Base-by-base conservation (phyloP, 495 filamentous ascomycete genomes). In the Thermothielavioides terrestris region DNA sequence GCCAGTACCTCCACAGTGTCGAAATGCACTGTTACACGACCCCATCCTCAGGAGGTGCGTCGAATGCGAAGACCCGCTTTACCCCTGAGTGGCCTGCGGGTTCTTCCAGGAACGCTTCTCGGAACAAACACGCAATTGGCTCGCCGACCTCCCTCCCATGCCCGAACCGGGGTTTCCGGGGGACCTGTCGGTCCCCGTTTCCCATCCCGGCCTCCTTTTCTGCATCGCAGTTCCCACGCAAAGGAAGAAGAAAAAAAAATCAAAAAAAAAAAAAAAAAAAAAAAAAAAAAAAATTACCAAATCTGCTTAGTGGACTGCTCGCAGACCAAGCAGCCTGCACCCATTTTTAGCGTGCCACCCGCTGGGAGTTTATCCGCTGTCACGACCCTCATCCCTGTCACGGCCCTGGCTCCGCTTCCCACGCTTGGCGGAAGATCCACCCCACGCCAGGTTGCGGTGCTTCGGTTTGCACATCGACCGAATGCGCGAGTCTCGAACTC, bases 41-140 rank as follows among this genome's bases (percentile, higher is more conserved):
- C 25, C 21, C 37, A 1, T 17, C 20, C 23, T 39, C 18, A 21
- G 17, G 17, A 1, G 20, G 0, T 7, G 1, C 6, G 6, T 18
- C 17, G 5, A 6, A 6, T 18, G n/a, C 35, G 2, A 15, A 36
- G 35, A 38, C 12, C 35, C 35, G 17, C 35, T 38, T 38, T 38
- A 38, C 35, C 35, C 35, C 35, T 38, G 35, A 38, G 15, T 12
- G 12, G 9, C 7, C 6, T 37, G 34, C 14, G 27, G 10, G 27
- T 28, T 28, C 27, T 10, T 31, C n/a, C 51, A 54, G 51, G 44
- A 49, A 43, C 44, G 34, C 39, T 22, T 41, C 14, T 30, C 17
- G 28, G 26, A 18, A 27, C 12, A 23, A 32, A 8, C 12, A 22
- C 20, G 14, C 32, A 26, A 54, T 54, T 54, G 52, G 52, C 25